Percentiles rank a stretch among this genome's conserved stretches.
These are phyloP conservation scores for Pulveroboletus ravenelii DNA, from an alignment of 768 basidiomycete genomes.

Conservation along the genomic window DNA sequence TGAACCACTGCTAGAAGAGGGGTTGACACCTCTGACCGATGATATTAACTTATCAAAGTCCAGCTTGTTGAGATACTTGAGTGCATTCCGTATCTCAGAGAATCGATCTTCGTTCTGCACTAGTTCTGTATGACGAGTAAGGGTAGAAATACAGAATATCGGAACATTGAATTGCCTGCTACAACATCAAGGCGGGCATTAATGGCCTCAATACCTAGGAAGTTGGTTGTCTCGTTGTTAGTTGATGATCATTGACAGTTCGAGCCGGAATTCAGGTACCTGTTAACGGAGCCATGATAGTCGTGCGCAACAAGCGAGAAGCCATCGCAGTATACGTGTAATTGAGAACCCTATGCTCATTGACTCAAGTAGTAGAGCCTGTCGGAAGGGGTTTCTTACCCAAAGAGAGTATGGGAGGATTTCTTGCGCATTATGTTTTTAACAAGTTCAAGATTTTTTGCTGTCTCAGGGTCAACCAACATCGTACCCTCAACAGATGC, in stretches of 20 bases:
- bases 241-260: background rate
- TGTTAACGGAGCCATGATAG: conserved; percentile 77
- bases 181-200: conserved; percentile 84
- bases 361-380: background rate
- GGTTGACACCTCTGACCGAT: conserved; percentile 38
- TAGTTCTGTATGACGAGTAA: conserved; percentile 47
- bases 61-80: conserved; percentile 69
- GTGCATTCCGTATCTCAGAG: conserved; percentile 58
- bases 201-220: conserved; percentile 44
- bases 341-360: conserved; percentile 54
- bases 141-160: background rate
- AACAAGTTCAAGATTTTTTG: conserved; percentile 84
- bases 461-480: conserved; percentile 90
- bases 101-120: conserved; percentile 73
- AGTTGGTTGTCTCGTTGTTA: background rate
- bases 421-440: conserved; percentile 66
- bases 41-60: conserved; percentile 87
- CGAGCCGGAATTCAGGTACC: conserved; percentile 35
- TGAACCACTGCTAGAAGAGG: background rate
- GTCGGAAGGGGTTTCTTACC: conserved; percentile 38
- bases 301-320: conserved; percentile 69
- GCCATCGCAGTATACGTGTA: conserved; percentile 91
- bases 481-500: conserved; percentile 84
- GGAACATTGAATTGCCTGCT: conserved; percentile 46
- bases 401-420: conserved; percentile 71